These are phyloP conservation scores for Solanum paucissectum DNA, from an alignment of 257 asterid species.

Conservation along the genomic window DNA sequence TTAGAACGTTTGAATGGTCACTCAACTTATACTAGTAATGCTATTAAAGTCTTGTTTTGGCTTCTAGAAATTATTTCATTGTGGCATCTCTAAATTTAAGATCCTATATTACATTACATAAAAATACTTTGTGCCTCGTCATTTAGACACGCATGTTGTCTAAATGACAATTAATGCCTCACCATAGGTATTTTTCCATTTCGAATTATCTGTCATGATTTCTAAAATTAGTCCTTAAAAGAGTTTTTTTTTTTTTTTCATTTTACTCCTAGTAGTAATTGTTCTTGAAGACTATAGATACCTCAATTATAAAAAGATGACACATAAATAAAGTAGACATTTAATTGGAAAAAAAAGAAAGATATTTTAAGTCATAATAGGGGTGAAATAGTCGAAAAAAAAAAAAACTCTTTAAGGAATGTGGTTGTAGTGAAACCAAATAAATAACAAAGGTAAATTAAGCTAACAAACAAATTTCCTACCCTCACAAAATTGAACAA, in stretches of 20 bases:
- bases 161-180: not conserved
- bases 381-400: not conserved
- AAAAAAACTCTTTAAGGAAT: not conserved
- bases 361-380: not conserved
- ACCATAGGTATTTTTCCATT: not conserved
- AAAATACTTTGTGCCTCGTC: too few species aligned
- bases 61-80: not conserved
- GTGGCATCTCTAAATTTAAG: not conserved
- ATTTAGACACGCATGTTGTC: too few species aligned
- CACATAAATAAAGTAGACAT: not conserved
- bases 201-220: not conserved
- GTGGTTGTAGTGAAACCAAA: not conserved
- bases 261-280: not conserved
- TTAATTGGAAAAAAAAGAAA: accelerated
- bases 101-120: not conserved
- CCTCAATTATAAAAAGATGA: not conserved
- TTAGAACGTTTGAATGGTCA: not conserved
- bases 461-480: not conserved
- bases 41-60: not conserved
- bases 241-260: not conserved
- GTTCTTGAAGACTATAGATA: not conserved
- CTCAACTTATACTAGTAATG: not conserved
- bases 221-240: not conserved
- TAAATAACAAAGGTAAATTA: not conserved
- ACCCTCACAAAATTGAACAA: not conserved